Conservation (phyloP, 2,329 filamentous ascomycete species). For the Penicillium carneum region DNA sequence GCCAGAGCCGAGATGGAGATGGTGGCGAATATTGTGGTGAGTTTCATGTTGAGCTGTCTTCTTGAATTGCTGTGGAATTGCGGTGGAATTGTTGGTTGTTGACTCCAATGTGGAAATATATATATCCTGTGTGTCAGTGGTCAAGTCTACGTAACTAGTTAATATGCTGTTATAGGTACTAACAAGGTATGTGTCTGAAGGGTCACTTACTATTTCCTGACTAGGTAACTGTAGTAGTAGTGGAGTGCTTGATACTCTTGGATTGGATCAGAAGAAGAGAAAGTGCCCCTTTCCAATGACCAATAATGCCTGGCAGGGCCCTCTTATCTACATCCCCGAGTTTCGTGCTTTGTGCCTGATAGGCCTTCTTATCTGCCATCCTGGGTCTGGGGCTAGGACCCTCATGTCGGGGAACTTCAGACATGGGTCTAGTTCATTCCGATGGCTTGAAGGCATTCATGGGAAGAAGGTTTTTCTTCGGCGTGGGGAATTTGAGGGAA, state of each 20-base stretch:
- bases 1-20: conserved; percentile 18
- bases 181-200: neutral
- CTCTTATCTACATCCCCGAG: neutral
- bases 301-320: neutral
- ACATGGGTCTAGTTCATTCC: neutral
- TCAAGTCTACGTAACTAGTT: no score
- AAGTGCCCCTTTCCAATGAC: neutral
- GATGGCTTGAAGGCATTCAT: neutral
- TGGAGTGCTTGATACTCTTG: neutral
- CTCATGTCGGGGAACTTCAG: neutral
- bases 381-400: neutral
- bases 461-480: neutral
- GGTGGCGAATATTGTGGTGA: conserved; percentile 24
- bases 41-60: conserved; percentile 24
- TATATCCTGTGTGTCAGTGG: neutral
- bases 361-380: neutral
- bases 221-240: neutral
- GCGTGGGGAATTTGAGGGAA: neutral
- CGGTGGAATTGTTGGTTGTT: neutral
- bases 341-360: neutral
- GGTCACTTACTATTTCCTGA: neutral
- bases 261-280: neutral
- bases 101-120: neutral
- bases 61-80: neutral
- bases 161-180: no score